Percentiles rank a stretch among this genome's conserved stretches.
Evolutionary conservation across 768 basidiomycete species (phyloP).

Genomic region (Hypholoma sublateritium): DNA sequence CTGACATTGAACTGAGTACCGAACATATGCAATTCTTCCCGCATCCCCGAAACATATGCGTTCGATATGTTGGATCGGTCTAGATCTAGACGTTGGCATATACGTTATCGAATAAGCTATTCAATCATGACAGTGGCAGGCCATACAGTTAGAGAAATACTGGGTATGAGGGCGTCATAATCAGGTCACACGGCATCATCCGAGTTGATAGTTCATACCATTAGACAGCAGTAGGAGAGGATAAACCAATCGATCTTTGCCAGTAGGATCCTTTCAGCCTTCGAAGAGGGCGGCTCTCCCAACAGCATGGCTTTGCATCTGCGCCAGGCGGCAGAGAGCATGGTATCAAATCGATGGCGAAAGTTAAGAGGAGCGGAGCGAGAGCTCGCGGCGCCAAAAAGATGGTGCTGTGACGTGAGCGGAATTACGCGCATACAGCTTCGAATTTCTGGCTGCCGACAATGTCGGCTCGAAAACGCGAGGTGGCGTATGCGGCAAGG

Average conservation of each 20-base stretch:
- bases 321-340: conserved; percentile 1
- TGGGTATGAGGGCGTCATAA: conserved; percentile 20
- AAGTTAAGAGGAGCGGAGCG: not conserved
- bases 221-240: conserved; percentile 68
- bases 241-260: conserved; percentile 69
- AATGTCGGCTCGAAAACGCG: not conserved
- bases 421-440: not conserved
- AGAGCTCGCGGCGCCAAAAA: not conserved
- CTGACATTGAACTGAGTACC: conserved; percentile 63
- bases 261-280: conserved; percentile 50
- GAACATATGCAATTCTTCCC: conserved; percentile 64
- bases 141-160: conserved; percentile 67
- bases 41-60: conserved; percentile 81
- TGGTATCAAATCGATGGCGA: not conserved
- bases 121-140: not conserved
- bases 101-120: not conserved
- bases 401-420: not conserved
- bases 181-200: conserved; percentile 3
- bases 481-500: too few species aligned
- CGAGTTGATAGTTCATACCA: conserved; percentile 37
- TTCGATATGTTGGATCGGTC: conserved; percentile 70
- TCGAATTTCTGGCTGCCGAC: not conserved
- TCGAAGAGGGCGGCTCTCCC: conserved; percentile 37
- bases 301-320: conserved; percentile 17
- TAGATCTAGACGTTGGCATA: conserved; percentile 42